Percentiles rank a stretch among this genome's conserved stretches.
These are phyloP conservation scores for Teratosphaeria nubilosa DNA, from an alignment of 2,329 filamentous ascomycete species.

Conservation along the genomic window DNA sequence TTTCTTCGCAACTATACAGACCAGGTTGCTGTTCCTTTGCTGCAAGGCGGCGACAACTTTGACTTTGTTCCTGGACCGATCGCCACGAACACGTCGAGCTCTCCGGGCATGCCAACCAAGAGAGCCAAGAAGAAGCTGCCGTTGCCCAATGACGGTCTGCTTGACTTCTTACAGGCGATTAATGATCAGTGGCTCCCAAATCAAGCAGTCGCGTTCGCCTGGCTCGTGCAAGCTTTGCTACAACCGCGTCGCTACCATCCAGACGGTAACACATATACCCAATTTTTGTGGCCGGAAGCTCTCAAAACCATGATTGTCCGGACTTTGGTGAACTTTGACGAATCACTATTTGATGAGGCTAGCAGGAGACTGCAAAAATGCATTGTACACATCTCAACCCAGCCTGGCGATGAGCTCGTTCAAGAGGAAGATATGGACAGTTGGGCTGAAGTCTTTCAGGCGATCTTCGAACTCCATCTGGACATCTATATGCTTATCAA, in stretches of 20 bases:
- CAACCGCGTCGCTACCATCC: constrained; percentile 26
- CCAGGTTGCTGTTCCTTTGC: constrained; percentile 11
- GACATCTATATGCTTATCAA: constrained; percentile 56
- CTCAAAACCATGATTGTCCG: constrained; percentile 47
- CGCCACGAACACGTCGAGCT: constrained; percentile 2
- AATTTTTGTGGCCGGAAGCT: constrained; percentile 44
- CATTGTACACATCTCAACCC: neutral
- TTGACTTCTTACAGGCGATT: constrained; percentile 32
- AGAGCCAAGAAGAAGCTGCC: neutral
- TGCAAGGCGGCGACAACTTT: constrained; percentile 17
- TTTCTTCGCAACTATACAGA: constrained; percentile 23
- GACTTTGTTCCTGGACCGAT: constrained; percentile 9
- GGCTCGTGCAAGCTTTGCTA: constrained; percentile 41
- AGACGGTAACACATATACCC: constrained; percentile 36
- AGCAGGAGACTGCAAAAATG: constrained; percentile 3
- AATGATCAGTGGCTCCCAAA: constrained; percentile 39
- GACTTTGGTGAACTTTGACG: constrained; percentile 45
- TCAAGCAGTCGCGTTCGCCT: constrained; percentile 44
- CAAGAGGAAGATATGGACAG: neutral
- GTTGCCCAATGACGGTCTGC: constrained; percentile 26
- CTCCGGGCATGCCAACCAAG: neutral
- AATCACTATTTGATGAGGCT: constrained; percentile 35
- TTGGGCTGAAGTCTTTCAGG: constrained; percentile 46
- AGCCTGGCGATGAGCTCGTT: neutral
- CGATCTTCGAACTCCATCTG: constrained; percentile 57